Evolutionary conservation across 176 grass and related monocot species (phyloP).

Genomic region (Ensete glaucum): DNA sequence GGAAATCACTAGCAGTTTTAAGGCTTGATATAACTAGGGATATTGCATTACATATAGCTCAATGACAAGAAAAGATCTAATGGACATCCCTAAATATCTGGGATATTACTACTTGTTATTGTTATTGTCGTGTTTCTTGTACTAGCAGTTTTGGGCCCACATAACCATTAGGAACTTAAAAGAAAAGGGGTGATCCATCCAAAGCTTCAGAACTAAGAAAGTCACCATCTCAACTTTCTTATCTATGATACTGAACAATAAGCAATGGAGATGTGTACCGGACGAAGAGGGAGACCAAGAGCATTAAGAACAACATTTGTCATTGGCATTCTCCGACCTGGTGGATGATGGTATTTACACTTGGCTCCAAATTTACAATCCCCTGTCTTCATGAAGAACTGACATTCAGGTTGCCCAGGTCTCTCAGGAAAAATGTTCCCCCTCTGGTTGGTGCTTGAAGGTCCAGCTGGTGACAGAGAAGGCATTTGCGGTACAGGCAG

Average conservation of each 20-base stretch:
- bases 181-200: neutral
- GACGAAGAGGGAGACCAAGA: conserved; percentile 42
- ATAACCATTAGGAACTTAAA: neutral
- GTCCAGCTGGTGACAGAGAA: conserved; percentile 16
- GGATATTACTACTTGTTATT: too few relatives aligned
- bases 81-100: too few relatives aligned
- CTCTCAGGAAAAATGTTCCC: conserved; percentile 30
- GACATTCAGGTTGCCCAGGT: conserved; percentile 32
- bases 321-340: conserved; percentile 24
- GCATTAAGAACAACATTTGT: conserved; percentile 30
- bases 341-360: conserved; percentile 40
- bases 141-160: neutral
- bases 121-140: too few relatives aligned
- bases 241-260: neutral
- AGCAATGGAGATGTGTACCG: conserved; percentile 22
- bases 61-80: too few relatives aligned
- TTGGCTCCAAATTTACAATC: conserved; percentile 40
- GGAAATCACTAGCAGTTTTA: too few relatives aligned
- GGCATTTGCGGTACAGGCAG: conserved; percentile 14
- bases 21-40: too few relatives aligned
- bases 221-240: neutral
- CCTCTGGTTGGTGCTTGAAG: conserved; percentile 9
- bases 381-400: conserved; percentile 39
- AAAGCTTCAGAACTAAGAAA: neutral
- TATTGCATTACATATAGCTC: too few relatives aligned